Evolutionary conservation across 805 yeast species (phyloP), one percentile per base, ranked within the genome.

Genomic region (Starmera amethionina): DNA sequence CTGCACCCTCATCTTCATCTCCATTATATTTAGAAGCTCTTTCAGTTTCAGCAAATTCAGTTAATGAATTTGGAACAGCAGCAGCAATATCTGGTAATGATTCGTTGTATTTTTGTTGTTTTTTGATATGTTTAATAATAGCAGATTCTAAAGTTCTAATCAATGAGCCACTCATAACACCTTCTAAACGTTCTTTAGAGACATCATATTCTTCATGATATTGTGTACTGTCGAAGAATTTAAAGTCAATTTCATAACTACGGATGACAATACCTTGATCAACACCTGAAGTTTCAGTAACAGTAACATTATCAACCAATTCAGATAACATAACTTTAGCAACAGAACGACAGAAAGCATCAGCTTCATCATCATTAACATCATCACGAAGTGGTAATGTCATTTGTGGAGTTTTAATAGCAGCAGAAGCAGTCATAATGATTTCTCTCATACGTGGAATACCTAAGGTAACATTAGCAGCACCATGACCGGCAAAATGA

Each of bases 401-500:
- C 98, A 93, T 93, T 67, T 93, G 97, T 35, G 99, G 99, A n/a
- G 99, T 93, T 69, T 87, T 86, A 57, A 93, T 93, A 37, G 83
- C 67, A 18, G 96, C 79, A 44, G 96, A 86, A 16, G 99, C 99
- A 11, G 99, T 94, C 99, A 93, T 93, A 60, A 93, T 88, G 63
- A 93, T 93, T 75, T 93, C 99, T 77, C 99, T 83, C 86, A 93
- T 80, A 77, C 99, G 96, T 34, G 99, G 99, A 59, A 93, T 93
- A 83, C 99, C 99, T 55, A 93, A 73, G 0, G 99, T 93, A 48
- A 93, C 99, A 65, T 93, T 93, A 36, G 98, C 98, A 43, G 98
- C 99, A 78, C 99, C 99, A 68, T 94, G 98, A 62, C 99, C 99
- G 54, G 99, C 99, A 58, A 93, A 93, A 71, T 93, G 96, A 86